Evolutionary conservation across 2,329 filamentous ascomycete genomes (phyloP), one percentile per base, ranked within the genome.

Genomic region (Pseudogymnoascus sp.): DNA sequence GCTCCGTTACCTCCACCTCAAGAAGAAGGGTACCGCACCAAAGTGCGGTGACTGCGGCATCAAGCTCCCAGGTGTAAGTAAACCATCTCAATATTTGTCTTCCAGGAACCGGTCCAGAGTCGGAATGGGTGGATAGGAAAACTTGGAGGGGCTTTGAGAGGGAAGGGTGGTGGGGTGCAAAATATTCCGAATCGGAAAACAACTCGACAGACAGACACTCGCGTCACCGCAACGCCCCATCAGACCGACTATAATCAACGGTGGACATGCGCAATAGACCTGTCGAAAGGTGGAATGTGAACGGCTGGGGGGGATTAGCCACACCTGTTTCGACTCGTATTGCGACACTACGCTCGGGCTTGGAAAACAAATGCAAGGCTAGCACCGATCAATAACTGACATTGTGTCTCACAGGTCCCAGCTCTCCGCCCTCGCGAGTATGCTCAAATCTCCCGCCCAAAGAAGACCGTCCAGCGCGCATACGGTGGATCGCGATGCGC

Each of bases 41-140:
- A 99, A 99, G 87, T 99, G 95, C 79, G 91, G 96, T 86, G 95
- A 99, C 86, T 99, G 96, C 78, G 95, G 95, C 77, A 87, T 87
- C 84, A 98, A 98, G 85, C 89, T 99, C 76, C 87, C 91, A 78
- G 95, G 95, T 81, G 93, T 99, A 91, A 89, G 92, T 96, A 63
- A 24, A 65, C 63, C 60, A 61, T 40, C 63, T 60, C 22, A 56
- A n/a, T 38, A 60, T 41, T 26, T 60, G 59, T 60, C 26, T 60
- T 33, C 50, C 50, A 7, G 28, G 50, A 22, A 56, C 50, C n/a
- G 16, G 59, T 41, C 6, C 26, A 60, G 33, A 24, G 26, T 60
- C 33, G 59, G 12, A 60, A 28, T 38, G 28, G 24, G 33, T 41
- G 33, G 35, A 14, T 19, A 22, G 33, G 12, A 50, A 33, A 33